Evolutionary conservation across 2,329 filamentous ascomycete genomes (phyloP).

Genomic region (Cytospora paraplurivora): DNA sequence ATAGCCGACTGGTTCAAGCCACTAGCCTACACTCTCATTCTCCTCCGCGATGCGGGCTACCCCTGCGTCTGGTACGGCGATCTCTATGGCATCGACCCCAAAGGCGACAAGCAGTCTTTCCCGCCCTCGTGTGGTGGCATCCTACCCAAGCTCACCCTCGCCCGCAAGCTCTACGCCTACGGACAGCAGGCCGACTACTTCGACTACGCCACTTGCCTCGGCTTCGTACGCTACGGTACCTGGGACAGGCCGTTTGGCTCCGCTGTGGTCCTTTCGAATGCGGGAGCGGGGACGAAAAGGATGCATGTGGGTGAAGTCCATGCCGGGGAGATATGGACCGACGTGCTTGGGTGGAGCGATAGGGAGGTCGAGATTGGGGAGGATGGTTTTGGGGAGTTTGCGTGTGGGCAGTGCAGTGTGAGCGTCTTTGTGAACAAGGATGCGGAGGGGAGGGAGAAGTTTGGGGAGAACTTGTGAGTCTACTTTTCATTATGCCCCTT

Average conservation of each 20-base stretch:
- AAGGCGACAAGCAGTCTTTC: constrained; percentile 44
- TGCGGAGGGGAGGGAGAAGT: constrained; percentile 51
- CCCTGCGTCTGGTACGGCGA: constrained; percentile 74
- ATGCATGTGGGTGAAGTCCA: constrained; percentile 66
- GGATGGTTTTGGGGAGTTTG: constrained; percentile 62
- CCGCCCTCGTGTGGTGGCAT: constrained; percentile 55
- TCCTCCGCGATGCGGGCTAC: constrained; percentile 63
- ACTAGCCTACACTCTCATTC: constrained; percentile 70
- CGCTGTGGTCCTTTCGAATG: constrained; percentile 60
- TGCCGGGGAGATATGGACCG: constrained; percentile 64
- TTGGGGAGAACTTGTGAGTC: constrained; percentile 46
- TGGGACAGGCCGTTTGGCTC: constrained; percentile 51
- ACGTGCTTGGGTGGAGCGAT: constrained; percentile 59
- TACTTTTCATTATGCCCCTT: background rate
- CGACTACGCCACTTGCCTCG: constrained; percentile 62
- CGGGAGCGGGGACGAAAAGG: constrained; percentile 51
- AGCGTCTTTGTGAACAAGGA: constrained; percentile 61
- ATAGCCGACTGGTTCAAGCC: constrained; percentile 70
- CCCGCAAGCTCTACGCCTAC: constrained; percentile 67
- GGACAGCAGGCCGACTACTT: constrained; percentile 67
- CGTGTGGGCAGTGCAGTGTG: constrained; percentile 55
- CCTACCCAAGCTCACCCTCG: constrained; percentile 61
- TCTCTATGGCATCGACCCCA: constrained; percentile 59
- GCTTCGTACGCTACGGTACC: constrained; percentile 57
- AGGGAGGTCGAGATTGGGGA: constrained; percentile 60